A percentile compares a stretch with the other conserved stretches of the same genome.
phyloP scores from a whole-genome alignment of 345 rosid genomes.

The Cochlearia excelsa region DNA sequence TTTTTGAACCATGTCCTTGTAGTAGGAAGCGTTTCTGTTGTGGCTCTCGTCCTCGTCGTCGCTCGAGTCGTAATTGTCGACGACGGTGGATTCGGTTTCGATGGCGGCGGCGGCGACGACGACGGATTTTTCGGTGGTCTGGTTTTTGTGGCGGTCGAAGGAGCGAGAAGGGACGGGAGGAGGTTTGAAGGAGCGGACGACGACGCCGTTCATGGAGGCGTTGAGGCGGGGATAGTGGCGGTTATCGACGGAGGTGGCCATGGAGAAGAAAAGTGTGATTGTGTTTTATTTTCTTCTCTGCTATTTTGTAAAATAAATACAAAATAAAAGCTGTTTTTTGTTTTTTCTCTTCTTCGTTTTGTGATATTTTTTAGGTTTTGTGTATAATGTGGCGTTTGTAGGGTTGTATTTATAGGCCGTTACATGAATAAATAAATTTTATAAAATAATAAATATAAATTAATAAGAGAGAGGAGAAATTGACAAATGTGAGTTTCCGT shows the following conservation, averaged over 20 bases:
- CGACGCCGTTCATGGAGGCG: slow-evolving; percentile 53
- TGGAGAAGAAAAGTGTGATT: slow-evolving; percentile 22
- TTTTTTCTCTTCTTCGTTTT: not conserved
- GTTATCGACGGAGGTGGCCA: slow-evolving; percentile 85
- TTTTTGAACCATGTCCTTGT: slow-evolving; percentile 44
- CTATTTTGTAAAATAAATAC: not conserved
- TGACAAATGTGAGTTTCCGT: slow-evolving; percentile 28
- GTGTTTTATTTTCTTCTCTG: not conserved
- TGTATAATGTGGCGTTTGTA: not conserved
- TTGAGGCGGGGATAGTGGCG: slow-evolving; percentile 57
- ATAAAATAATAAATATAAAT: not conserved
- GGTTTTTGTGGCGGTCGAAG: slow-evolving; percentile 38
- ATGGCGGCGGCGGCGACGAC: slow-evolving; percentile 31
- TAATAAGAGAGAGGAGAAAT: slow-evolving; percentile 13
- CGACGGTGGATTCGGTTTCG: slow-evolving; percentile 30
- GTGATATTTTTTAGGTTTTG: not conserved
- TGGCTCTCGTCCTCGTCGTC: slow-evolving; percentile 55
- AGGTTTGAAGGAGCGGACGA: slow-evolving; percentile 48
- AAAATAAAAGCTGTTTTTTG: not conserved
- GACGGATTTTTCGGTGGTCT: slow-evolving; percentile 22
- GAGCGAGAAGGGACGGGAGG: slow-evolving; percentile 37
- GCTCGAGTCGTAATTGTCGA: slow-evolving; percentile 36
- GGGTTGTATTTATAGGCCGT: slow-evolving; percentile 36
- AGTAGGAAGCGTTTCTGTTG: slow-evolving; percentile 35
- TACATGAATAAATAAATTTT: not conserved